These are phyloP conservation scores for Fusarium continuum DNA, from an alignment of 2,329 filamentous ascomycete species.

Conservation along the genomic window DNA sequence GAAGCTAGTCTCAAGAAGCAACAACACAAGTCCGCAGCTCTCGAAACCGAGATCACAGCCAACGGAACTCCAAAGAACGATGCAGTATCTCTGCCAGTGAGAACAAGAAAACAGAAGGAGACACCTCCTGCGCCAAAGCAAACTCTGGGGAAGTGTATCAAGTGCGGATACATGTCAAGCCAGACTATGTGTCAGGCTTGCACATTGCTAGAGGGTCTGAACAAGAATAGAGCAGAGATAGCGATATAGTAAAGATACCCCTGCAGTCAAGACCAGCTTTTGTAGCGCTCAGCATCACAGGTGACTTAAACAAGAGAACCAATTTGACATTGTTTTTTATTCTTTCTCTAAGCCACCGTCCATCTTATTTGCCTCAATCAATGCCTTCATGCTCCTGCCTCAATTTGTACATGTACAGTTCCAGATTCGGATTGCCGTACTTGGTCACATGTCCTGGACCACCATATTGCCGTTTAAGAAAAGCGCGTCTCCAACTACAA, in stretches of 20 bases:
- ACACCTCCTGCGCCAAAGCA: constrained; percentile 62
- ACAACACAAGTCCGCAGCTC: constrained; percentile 20
- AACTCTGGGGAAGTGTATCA: constrained; percentile 82
- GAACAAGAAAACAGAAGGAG: constrained; percentile 41
- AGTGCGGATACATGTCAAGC: constrained; percentile 95
- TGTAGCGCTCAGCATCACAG: background rate
- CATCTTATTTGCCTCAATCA: constrained; percentile 1
- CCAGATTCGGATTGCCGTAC: constrained; percentile 12
- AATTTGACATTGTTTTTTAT: constrained; percentile 23
- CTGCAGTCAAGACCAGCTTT: background rate
- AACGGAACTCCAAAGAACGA: constrained; percentile 40
- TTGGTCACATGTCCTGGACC: constrained; percentile 15
- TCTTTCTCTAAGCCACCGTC: constrained; percentile 20
- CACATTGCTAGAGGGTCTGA: constrained; percentile 85
- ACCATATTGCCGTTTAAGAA: constrained; percentile 47
- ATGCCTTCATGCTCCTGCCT: constrained; percentile 5
- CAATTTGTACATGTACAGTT: constrained; percentile 38
- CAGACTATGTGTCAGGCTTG: constrained; percentile 95
- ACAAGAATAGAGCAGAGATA: constrained; percentile 76
- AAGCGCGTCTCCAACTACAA: constrained; percentile 63
- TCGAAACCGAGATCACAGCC: constrained; percentile 48
- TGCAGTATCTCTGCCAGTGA: constrained; percentile 49
- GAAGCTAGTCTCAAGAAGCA: constrained; percentile 61
- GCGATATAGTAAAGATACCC: constrained; percentile 54
- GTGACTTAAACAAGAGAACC: background rate